Conservation (phyloP, 2,329 filamentous ascomycete genomes). For the Colletotrichum lini region DNA sequence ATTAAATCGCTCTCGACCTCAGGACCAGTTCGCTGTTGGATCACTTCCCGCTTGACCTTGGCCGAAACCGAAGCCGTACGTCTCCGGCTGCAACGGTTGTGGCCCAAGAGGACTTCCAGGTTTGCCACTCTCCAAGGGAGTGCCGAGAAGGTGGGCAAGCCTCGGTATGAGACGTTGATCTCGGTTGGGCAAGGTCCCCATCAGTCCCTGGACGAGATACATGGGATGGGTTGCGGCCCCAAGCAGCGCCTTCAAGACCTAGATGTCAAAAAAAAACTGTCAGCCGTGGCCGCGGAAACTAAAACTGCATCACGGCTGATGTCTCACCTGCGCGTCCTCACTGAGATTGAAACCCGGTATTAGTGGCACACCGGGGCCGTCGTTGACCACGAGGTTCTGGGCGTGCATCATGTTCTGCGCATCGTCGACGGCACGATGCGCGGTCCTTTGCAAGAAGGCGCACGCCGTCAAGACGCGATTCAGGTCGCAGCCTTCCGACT, state of each 20-base stretch:
- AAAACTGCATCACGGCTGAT: not conserved
- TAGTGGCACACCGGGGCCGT: conserved; percentile 13
- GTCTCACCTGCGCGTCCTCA: conserved; percentile 35
- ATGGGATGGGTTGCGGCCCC: conserved; percentile 37
- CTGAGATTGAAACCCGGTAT: conserved; percentile 21
- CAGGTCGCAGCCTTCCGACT: conserved; percentile 32
- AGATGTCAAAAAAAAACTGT: not conserved
- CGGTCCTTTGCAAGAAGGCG: conserved; percentile 36
- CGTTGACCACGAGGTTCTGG: conserved; percentile 22
- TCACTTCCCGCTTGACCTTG: conserved; percentile 37
- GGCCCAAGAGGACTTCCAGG: conserved; percentile 38
- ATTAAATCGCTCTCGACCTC: not conserved
- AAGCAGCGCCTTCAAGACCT: conserved; percentile 34
- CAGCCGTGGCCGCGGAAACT: not conserved
- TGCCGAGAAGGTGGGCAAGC: conserved; percentile 34
- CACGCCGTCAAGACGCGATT: conserved; percentile 35
- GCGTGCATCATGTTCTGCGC: conserved; percentile 29
- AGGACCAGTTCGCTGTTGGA: conserved; percentile 35
- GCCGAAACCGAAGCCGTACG: conserved; percentile 40
- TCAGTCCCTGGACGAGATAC: conserved; percentile 38
- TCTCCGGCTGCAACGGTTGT: conserved; percentile 39
- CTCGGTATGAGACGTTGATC: conserved; percentile 32
- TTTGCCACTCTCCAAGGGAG: conserved; percentile 30
- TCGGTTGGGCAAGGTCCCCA: conserved; percentile 41
- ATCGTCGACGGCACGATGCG: conserved; percentile 31